Base-by-base conservation (phyloP, 768 basidiomycete species). In the Tulasnella sp. region DNA sequence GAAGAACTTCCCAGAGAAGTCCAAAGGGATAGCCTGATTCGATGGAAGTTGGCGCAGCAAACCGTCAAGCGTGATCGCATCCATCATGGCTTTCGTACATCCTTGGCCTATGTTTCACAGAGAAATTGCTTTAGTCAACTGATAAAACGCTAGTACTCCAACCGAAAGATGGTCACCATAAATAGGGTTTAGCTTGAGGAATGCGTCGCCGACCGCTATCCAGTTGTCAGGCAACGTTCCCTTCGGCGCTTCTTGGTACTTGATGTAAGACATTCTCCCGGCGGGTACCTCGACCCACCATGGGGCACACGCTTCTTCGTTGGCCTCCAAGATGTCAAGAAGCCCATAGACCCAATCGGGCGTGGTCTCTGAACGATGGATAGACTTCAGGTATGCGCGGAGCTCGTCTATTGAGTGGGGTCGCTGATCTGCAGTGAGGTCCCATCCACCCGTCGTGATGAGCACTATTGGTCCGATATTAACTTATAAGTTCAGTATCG, bases 141-240 rank as follows among this genome's bases (percentile, higher is more conserved):
- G 34, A 38, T 38, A 38, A 7, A 15, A 38, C 34, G 15, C 34
- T 38, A 15, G 34, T 5, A 15, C n/a, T n/a, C n/a, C 19, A 38
- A 15, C 5, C 7, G 34, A 15, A 5, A 7, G 34, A 15, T 7
- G 27, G 41, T 32, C 15, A 56, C 58, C 58, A 51, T 50, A 59
- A 17, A 59, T 19, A 2, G 58, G 58, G 32, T 59, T 59, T 5
- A 59, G 21, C 47, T 59, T 59, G 47, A 59, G 49, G 15, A 51
- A 21, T 7, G 58, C 45, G 26, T 59, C 58, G 9, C 58, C 58
- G 7, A 59, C 47, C 9, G 58, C 58, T 2, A 51, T 26, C 19
- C 48, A 59, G 29, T 59, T 59, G 24, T 17, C 9, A 8, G 58
- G 58, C 21, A 59, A 21, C 15, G 34, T 15, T 15, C 34, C 34